Conservation (phyloP, 2,329 filamentous ascomycete species). For the Alternaria gaisen region DNA sequence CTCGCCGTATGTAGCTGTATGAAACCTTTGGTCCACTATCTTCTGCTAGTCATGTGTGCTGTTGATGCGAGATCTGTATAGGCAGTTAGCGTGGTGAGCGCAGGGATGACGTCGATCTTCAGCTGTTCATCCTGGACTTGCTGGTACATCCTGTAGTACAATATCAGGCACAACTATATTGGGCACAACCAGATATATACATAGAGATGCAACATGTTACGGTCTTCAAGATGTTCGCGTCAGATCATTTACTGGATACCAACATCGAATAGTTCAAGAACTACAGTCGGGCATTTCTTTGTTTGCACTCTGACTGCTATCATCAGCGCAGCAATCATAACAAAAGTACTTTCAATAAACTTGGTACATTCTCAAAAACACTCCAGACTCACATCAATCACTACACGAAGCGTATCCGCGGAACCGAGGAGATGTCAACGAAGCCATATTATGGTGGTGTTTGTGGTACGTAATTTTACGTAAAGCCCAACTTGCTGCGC, state of each 20-base stretch:
- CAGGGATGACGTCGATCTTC: background rate
- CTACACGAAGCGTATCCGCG: constrained; percentile 5
- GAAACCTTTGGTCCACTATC: background rate
- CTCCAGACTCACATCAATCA: background rate
- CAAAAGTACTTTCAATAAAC: background rate
- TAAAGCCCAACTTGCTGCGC: constrained; percentile 8
- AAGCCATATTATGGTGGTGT: constrained; percentile 2
- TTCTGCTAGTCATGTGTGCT: background rate
- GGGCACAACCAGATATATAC: background rate
- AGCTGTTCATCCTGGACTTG: background rate
- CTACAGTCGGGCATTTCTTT: background rate
- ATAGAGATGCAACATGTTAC: background rate
- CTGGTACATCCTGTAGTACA: background rate
- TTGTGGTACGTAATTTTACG: constrained; percentile 22
- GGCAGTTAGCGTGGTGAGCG: background rate
- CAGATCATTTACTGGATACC: background rate
- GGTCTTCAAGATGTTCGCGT: background rate
- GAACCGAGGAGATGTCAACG: constrained; percentile 17
- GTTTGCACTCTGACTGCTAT: background rate
- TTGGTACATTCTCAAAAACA: background rate
- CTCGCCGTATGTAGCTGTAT: background rate
- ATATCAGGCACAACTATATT: background rate
- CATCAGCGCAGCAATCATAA: background rate
- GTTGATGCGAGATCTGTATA: background rate
- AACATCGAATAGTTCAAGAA: background rate